Base-by-base conservation (phyloP, 805 yeast species). In the Metschnikowia colocasiae region DNA sequence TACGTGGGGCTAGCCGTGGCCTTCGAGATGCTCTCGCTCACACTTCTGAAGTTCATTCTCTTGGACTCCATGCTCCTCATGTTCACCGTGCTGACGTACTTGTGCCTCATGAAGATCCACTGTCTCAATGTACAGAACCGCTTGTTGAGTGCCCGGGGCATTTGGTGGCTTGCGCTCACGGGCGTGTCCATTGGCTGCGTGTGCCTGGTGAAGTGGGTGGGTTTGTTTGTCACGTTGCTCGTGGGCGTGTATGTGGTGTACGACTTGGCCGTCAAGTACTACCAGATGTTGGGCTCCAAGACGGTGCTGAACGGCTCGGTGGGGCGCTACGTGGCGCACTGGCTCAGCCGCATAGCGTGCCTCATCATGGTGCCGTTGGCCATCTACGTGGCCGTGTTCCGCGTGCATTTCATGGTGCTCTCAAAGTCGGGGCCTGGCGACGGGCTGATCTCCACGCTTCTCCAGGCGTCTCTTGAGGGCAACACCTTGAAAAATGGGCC, bases 381-480 rank as follows among this genome's bases (percentile, higher is more conserved):
- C 26, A 79, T 92, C 20, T 94, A 88, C 60, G 61, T 87, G 59
- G 58, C 76, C 27, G 80, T 84, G 59, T 94, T 94, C 76, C 85
- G 83, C 61, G 70, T 87, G 35, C 99, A 94, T 64, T 94, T 94
- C 58, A 59, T 76, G 16, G 69, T 90, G 32, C 76, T 94, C 48
- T 80, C 78, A 59, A 82, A 82, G 58, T 79, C 95, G 1, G 99
- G 99, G 16, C 82, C 96, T 0, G 99, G 98, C 35, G 96, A 92
- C 64, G 86, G 95, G 2, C 83, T 94, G 44, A 87, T 94, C 71
- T 83, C 94, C 15, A 83, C 97, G 0, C 74, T 92, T 44, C 83
- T 94, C 68, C 99, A 94, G 67, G 91, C 92, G 8, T 87, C 92
- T 50, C 71, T 94, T 53, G 76, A 77, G 43, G 87, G 85, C 9